Conservation (phyloP, 768 basidiomycete genomes). For the Serpula lacrymans region DNA sequence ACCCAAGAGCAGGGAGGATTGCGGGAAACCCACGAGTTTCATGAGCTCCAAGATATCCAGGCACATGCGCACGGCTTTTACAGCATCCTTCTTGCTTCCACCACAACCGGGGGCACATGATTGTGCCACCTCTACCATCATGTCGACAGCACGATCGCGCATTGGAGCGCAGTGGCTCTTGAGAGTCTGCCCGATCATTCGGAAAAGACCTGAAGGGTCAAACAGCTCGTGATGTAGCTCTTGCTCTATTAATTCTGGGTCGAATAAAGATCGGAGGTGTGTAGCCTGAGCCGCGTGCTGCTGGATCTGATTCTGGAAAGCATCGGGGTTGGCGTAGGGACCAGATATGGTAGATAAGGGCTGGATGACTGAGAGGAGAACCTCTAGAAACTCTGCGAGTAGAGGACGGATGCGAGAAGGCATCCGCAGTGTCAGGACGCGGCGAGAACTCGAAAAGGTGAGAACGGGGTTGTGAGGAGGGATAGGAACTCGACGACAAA, state of each 20-base stretch:
- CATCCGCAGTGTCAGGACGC: constrained; percentile 58
- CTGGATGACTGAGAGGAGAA: constrained; percentile 80
- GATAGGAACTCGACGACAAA: constrained; percentile 44
- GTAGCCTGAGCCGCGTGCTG: constrained; percentile 62
- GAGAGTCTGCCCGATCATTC: constrained; percentile 73
- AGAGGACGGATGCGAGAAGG: constrained; percentile 71
- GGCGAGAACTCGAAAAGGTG: constrained; percentile 40
- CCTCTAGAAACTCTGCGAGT: constrained; percentile 73
- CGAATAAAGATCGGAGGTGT: constrained; percentile 72
- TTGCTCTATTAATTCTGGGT: constrained; percentile 78
- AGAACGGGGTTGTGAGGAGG: constrained; percentile 40
- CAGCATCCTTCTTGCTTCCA: constrained; percentile 59
- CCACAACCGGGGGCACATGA: constrained; percentile 51
- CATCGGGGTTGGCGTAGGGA: constrained; percentile 56
- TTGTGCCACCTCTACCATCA: constrained; percentile 72
- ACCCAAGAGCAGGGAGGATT: constrained; percentile 13
- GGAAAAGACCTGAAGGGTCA: constrained; percentile 76
- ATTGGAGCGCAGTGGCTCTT: constrained; percentile 94
- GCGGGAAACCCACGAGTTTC: constrained; percentile 72
- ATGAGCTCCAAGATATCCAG: constrained; percentile 91
- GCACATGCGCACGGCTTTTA: constrained; percentile 75
- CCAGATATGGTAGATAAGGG: constrained; percentile 65
- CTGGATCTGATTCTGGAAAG: constrained; percentile 56
- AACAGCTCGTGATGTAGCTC: constrained; percentile 76
- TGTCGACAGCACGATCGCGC: constrained; percentile 80